A percentile compares a stretch with the other conserved stretches of the same genome.
Evolutionary conservation across 257 asterid genomes (phyloP).

Genomic region (Euphrasia confusa): DNA sequence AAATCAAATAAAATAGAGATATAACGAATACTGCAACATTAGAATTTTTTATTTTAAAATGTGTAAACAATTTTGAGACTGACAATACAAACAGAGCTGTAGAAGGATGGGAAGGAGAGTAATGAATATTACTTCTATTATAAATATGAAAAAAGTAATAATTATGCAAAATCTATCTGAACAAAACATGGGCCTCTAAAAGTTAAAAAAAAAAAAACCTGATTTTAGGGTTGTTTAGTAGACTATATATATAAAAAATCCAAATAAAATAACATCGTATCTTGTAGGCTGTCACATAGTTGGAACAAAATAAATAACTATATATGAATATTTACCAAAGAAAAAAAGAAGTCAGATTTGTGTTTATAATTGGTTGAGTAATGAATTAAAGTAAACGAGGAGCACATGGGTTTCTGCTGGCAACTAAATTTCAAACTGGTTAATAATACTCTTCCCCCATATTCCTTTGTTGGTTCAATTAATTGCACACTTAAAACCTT

Average conservation of each 20-base stretch:
- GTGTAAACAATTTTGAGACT: no score
- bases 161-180: constrained; percentile 20
- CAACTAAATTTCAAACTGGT: constrained; percentile 15
- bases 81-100: no score
- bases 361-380: constrained; percentile 12
- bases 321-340: neutral
- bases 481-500: constrained; percentile 24
- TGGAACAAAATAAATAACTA: constrained; percentile 1
- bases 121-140: no score
- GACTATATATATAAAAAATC: neutral
- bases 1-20: no score
- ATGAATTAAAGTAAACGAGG: constrained; percentile 5
- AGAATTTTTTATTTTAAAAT: no score
- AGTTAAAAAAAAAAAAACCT: neutral
- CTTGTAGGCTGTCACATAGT: constrained; percentile 34
- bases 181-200: constrained; percentile 12
- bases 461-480: constrained; percentile 31
- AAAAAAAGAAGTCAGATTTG: constrained; percentile 6
- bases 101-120: no score
- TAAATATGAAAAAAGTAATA: neutral
- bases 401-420: constrained; percentile 40
- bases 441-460: constrained; percentile 23
- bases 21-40: no score
- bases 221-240: constrained; percentile 11
- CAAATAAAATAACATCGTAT: constrained; percentile 26